phyloP scores from a whole-genome alignment of 768 basidiomycete species.

The Serendipita sp. region DNA sequence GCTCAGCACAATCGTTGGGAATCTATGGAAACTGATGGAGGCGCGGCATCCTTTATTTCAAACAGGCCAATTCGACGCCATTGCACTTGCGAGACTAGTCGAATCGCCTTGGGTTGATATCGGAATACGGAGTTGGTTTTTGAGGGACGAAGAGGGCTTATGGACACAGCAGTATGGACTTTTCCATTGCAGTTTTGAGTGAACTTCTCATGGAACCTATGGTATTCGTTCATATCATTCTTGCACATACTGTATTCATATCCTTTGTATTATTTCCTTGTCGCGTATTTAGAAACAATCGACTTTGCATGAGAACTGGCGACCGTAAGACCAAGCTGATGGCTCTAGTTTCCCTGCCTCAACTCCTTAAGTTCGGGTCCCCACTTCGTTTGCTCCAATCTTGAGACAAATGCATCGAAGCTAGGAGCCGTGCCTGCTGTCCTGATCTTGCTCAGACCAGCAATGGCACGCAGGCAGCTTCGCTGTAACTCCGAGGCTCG shows the following conservation, averaged over 20 bases:
- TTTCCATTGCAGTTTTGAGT: neutral
- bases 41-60: neutral
- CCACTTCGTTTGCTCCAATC: constrained; percentile 53
- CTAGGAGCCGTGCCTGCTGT: constrained; percentile 42
- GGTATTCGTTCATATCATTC: neutral
- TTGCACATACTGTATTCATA: neutral
- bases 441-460: constrained; percentile 62
- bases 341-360: neutral
- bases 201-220: neutral
- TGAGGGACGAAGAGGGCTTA: neutral
- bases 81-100: neutral
- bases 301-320: neutral
- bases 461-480: constrained; percentile 75
- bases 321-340: neutral
- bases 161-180: neutral
- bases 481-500: constrained; percentile 80
- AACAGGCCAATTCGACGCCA: neutral
- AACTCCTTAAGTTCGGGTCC: constrained; percentile 53
- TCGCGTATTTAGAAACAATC: neutral
- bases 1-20: neutral
- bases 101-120: constrained; percentile 4
- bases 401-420: constrained; percentile 70
- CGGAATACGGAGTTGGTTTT: neutral
- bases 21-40: neutral
- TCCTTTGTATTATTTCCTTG: neutral